These are phyloP conservation scores for Paecilomyces variotii DNA, from an alignment of 2,329 filamentous ascomycete species.

Conservation along the genomic window DNA sequence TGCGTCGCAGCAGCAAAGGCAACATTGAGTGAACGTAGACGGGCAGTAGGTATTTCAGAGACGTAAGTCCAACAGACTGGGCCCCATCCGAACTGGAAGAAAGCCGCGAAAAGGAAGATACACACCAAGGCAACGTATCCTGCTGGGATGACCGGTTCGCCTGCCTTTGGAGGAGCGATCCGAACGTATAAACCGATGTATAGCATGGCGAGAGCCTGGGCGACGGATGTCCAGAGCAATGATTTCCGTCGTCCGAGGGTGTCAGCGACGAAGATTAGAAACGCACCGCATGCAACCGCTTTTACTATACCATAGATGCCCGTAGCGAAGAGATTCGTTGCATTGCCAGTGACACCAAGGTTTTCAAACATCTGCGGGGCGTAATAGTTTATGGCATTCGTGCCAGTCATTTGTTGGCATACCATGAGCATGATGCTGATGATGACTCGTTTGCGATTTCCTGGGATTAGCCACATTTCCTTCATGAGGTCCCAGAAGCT, in stretches of 20 bases:
- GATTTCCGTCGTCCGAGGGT: conserved; percentile 58
- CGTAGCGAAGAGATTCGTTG: conserved; percentile 60
- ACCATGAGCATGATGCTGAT: conserved; percentile 49
- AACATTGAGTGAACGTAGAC: conserved; percentile 58
- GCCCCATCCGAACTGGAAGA: conserved; percentile 62
- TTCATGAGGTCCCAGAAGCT: conserved; percentile 50
- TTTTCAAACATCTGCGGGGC: conserved; percentile 61
- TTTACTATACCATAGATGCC: conserved; percentile 69
- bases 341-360: conserved; percentile 52
- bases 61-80: conserved; percentile 64
- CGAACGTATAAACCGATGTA: conserved; percentile 65
- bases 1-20: conserved; percentile 59
- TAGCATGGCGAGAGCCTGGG: conserved; percentile 56
- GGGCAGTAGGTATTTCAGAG: conserved; percentile 59
- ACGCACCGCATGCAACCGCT: conserved; percentile 54
- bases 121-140: conserved; percentile 61
- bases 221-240: conserved; percentile 57
- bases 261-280: conserved; percentile 61
- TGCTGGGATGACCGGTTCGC: conserved; percentile 48
- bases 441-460: conserved; percentile 46
- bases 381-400: conserved; percentile 60
- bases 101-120: conserved; percentile 60
- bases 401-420: conserved; percentile 46
- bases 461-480: conserved; percentile 55
- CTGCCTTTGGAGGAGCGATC: conserved; percentile 39